Evolutionary conservation across 2,329 filamentous ascomycete species (phyloP).

Genomic region (Pseudogymnoascus sp.): DNA sequence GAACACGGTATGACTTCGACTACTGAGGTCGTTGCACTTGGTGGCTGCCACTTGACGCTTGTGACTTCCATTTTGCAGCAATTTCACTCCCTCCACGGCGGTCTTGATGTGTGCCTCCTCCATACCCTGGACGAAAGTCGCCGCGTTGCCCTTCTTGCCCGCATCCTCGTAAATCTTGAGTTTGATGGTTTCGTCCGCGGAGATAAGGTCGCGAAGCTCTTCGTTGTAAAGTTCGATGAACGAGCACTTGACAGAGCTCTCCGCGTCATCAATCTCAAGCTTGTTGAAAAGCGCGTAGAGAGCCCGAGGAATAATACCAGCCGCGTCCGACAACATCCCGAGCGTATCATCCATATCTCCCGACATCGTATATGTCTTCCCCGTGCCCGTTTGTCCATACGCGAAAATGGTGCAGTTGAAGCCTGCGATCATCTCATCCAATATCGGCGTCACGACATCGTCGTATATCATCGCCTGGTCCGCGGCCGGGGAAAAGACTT

Average conservation of each 20-base stretch:
- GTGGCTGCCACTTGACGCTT: conserved; percentile 97
- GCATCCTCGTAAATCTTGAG: conserved; percentile 94
- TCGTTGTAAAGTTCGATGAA: conserved; percentile 99
- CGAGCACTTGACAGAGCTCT: conserved; percentile 91
- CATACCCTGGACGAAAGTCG: conserved; percentile 92
- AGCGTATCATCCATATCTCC: conserved; percentile 87
- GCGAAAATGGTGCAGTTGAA: conserved; percentile 99
- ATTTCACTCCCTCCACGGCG: conserved; percentile 75
- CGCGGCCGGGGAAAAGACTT: conserved; percentile 89
- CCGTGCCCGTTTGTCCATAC: conserved; percentile 95
- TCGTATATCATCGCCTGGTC: conserved; percentile 93
- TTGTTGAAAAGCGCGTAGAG: conserved; percentile 80
- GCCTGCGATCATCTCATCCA: conserved; percentile 91
- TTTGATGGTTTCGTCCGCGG: conserved; percentile 71
- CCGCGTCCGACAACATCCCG: conserved; percentile 79
- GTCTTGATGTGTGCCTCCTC: conserved; percentile 89
- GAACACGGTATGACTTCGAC: conserved; percentile 93
- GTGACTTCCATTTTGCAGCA: conserved; percentile 80
- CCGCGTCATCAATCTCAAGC: conserved; percentile 66
- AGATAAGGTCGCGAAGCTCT: conserved; percentile 82
- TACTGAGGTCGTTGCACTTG: conserved; percentile 98
- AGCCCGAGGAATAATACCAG: conserved; percentile 90
- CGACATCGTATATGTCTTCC: conserved; percentile 99
- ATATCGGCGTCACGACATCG: conserved; percentile 84
- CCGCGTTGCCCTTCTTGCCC: conserved; percentile 72